Base-by-base conservation (phyloP, 2,329 filamentous ascomycete species). In the Verticillium nonalfalfae region DNA sequence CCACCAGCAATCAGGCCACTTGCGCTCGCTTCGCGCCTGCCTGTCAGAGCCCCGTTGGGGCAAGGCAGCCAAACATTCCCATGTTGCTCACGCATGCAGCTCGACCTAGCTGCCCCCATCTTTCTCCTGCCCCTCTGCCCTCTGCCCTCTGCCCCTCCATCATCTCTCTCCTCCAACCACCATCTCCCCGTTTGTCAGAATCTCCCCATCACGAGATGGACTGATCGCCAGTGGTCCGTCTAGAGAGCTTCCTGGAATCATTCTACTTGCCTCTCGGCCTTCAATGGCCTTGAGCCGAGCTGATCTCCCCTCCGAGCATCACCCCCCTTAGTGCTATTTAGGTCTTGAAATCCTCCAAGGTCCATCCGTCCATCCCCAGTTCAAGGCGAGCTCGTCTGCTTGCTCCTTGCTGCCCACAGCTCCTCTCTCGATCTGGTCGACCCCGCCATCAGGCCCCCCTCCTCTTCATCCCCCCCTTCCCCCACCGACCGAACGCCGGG, bases 111-210 rank as follows among this genome's bases (percentile, higher is more conserved):
- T 15, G 38, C 26, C 26, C 5, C 45, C 45, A 26, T 52, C 45
- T 31, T 31, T 31, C 26, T 31, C 26, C 26, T 31, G 26, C 26
- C 26, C 26, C 4, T 4, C 26, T 31, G 26, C 26, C 4, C 26
- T 31, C 26, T 4, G 26, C 26, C 26, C 26, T 36, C 35, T 52
- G 18, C 45, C 45, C 45, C 45, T 52, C 45, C 59, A 63, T 63
- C 63, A 58, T 58, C 55, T 5, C 63, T 62, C 63, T 62, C 60
- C 58, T 60, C 63, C 63, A 65, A 65, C 63, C 63, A 65, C 56
- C 63, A 64, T 36, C 56, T 34, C 56, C 34, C 58, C 50, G 58
- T 65, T 65, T 65, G 63, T 65, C 63, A 65, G 58, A 63, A 64
- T 64, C 60, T 63, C 60, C 38, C 58, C 40, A 57, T 57, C 55